phyloP scores from a whole-genome alignment of 441 rosid genomes.

The Rhodomyrtus psidioides region DNA sequence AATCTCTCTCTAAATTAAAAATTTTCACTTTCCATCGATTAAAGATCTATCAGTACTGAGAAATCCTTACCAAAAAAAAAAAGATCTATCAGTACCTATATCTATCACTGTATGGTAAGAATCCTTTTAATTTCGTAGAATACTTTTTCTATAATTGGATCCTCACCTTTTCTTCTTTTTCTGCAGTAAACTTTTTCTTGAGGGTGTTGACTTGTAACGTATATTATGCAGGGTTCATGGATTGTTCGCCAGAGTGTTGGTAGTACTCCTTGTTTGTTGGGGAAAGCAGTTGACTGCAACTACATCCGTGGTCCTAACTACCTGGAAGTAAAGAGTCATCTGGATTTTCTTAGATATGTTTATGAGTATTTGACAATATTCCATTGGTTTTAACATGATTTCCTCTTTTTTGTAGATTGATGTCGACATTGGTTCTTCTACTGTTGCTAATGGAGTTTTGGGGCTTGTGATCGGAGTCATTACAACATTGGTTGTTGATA shows the following conservation, averaged over 20 bases:
- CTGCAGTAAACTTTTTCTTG: not conserved
- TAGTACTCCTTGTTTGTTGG: slow-evolving; percentile 95
- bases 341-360: not conserved
- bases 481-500: slow-evolving; percentile 91
- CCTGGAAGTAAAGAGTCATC: slow-evolving; percentile 52
- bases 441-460: slow-evolving; percentile 95
- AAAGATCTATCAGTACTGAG: not conserved
- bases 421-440: slow-evolving; percentile 95
- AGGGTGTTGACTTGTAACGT: not conserved
- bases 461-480: slow-evolving; percentile 92
- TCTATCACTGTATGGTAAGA: not conserved
- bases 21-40: not conserved
- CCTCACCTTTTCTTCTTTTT: not conserved
- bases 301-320: slow-evolving; percentile 79
- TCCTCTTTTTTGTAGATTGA: slow-evolving; percentile 52
- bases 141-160: not conserved
- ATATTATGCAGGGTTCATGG: slow-evolving; percentile 80
- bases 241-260: slow-evolving; percentile 99
- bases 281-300: slow-evolving; percentile 96
- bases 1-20: not conserved
- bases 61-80: too few relatives aligned
- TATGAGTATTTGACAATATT: not conserved
- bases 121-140: not conserved
- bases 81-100: not conserved
- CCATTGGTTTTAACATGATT: not conserved